Conservation (phyloP, 352 stramenopile species). For the Pythium insidiosum region DNA sequence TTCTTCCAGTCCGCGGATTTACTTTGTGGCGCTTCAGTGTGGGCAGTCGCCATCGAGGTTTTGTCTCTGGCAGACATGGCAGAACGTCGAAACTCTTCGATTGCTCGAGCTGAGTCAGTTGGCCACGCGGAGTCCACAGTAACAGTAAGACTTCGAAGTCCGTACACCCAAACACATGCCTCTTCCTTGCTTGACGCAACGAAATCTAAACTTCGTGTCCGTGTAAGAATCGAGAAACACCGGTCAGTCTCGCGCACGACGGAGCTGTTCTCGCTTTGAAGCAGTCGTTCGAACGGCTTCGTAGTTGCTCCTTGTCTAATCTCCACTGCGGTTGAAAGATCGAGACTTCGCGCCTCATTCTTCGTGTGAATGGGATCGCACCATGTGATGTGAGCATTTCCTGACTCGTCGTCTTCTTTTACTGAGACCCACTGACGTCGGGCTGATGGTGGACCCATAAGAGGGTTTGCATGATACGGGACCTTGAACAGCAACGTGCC, state of each 20-base stretch:
- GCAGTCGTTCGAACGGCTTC: constrained; percentile 47
- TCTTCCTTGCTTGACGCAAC: constrained; percentile 78
- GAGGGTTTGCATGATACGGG: constrained; percentile 49
- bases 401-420: constrained; percentile 2
- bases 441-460: constrained; percentile 21
- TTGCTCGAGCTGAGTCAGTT: constrained; percentile 34
- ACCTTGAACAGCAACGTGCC: constrained; percentile 75
- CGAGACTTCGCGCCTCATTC: constrained; percentile 31
- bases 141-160: constrained; percentile 36
- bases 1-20: constrained; percentile 39
- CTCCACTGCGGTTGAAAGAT: constrained; percentile 42
- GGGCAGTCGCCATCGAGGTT: constrained; percentile 3
- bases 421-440: constrained; percentile 66
- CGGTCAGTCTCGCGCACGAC: constrained; percentile 34
- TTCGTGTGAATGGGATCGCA: constrained; percentile 42
- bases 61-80: constrained; percentile 24
- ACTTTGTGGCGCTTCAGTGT: constrained; percentile 25
- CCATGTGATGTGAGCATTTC: constrained; percentile 54
- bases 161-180: constrained; percentile 45
- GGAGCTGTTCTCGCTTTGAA: constrained; percentile 25
- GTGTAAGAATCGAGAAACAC: constrained; percentile 69
- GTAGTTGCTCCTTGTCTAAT: constrained; percentile 48
- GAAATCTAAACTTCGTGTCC: constrained; percentile 56
- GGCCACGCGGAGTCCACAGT: too few species aligned
- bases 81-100: constrained; percentile 35